These are phyloP conservation scores for Gossypium ekmanianum DNA, from an alignment of 345 rosid genomes.

Conservation along the genomic window DNA sequence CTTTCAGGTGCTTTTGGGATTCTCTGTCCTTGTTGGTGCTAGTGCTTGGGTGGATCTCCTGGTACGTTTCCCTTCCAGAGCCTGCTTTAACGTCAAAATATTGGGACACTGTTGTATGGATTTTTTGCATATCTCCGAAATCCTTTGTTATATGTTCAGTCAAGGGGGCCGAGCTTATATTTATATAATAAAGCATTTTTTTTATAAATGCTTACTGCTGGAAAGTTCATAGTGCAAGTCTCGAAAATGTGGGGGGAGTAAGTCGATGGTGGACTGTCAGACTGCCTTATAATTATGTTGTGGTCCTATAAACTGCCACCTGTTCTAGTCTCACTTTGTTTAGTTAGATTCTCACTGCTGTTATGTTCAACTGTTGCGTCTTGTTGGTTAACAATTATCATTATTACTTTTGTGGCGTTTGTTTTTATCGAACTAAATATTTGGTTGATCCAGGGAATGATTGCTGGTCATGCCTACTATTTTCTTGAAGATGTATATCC, in stretches of 20 bases:
- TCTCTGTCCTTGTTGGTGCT: constrained; percentile 64
- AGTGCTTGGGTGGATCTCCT: constrained; percentile 96
- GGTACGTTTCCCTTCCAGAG: constrained; percentile 38
- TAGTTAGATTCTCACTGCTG: not conserved
- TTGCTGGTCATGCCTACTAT: constrained; percentile 97
- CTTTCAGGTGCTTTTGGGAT: constrained; percentile 77
- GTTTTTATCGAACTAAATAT: not conserved
- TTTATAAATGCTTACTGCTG: not conserved
- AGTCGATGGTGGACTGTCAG: not conserved
- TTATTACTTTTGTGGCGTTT: not conserved
- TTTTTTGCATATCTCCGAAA: not conserved
- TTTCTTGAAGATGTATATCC: constrained; percentile 95
- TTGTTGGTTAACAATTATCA: not conserved
- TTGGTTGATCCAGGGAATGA: constrained; percentile 75
- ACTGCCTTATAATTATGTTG: not conserved
- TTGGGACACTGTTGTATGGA: not conserved
- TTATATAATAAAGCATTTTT: not conserved
- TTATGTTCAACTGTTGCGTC: not conserved
- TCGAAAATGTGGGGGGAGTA: not conserved
- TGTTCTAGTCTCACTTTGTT: constrained; percentile 3
- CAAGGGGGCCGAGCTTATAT: not conserved
- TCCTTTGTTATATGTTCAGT: not conserved
- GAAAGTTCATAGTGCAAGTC: not conserved
- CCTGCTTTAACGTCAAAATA: not conserved
- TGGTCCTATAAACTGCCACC: not conserved